These are phyloP conservation scores for Coniochaeta sp. DNA, from an alignment of 2,329 filamentous ascomycete species.

Conservation along the genomic window DNA sequence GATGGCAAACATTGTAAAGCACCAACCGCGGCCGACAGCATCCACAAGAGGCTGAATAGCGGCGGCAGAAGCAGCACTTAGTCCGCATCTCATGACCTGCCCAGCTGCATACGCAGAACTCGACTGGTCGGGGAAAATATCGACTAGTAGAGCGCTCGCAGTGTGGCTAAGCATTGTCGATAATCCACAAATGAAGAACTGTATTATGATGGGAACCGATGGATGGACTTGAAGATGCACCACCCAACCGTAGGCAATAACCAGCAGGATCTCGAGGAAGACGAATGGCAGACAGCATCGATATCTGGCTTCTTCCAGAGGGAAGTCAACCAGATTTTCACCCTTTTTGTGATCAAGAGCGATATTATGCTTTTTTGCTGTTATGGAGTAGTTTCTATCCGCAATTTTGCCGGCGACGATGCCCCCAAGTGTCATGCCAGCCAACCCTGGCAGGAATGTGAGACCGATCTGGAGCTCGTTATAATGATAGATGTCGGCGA, in stretches of 20 bases:
- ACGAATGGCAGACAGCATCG: slow-evolving; percentile 43
- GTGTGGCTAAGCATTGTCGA: slow-evolving; percentile 52
- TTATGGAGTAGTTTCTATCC: slow-evolving; percentile 58
- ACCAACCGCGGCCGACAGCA: slow-evolving; percentile 47
- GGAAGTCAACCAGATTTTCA: slow-evolving; percentile 25
- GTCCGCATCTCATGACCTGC: slow-evolving; percentile 49
- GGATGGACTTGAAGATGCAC: slow-evolving; percentile 38
- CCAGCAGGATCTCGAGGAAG: slow-evolving; percentile 37
- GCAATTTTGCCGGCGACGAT: slow-evolving; percentile 40
- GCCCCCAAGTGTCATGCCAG: slow-evolving; percentile 16
- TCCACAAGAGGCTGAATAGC: slow-evolving; percentile 47
- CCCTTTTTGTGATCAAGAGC: neutral
- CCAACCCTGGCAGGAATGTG: slow-evolving; percentile 5
- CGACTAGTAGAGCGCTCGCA: slow-evolving; percentile 49
- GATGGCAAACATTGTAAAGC: slow-evolving; percentile 44
- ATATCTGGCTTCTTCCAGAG: slow-evolving; percentile 41
- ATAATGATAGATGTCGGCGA: slow-evolving; percentile 37
- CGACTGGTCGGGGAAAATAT: slow-evolving; percentile 47
- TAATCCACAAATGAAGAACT: slow-evolving; percentile 44
- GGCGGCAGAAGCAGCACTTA: slow-evolving; percentile 47
- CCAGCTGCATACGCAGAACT: slow-evolving; percentile 52
- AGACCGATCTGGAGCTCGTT: slow-evolving; percentile 20
- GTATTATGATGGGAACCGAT: slow-evolving; percentile 41
- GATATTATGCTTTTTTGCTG: slow-evolving; percentile 40
- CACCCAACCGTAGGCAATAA: slow-evolving; percentile 47